phyloP scores from a whole-genome alignment of 495 filamentous ascomycete species.

The Aspergillus nanangensis region DNA sequence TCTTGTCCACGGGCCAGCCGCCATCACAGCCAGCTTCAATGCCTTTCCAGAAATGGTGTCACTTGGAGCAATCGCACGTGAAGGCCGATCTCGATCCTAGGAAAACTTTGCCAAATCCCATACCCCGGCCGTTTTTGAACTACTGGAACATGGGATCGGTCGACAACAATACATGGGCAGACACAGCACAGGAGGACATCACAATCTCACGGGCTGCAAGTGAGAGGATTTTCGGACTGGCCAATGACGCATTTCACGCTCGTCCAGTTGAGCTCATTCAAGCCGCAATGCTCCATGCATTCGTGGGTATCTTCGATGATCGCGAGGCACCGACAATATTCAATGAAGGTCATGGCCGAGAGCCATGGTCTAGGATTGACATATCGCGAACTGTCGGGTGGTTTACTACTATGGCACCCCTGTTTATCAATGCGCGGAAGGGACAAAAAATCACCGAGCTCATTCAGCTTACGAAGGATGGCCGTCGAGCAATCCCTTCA shows the following conservation, averaged over 20 bases:
- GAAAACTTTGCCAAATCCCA: too few relatives aligned
- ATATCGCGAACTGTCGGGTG: slow-evolving; percentile 42
- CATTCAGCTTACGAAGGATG: slow-evolving; percentile 13
- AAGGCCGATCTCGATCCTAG: too few relatives aligned
- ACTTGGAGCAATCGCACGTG: slow-evolving; percentile 24
- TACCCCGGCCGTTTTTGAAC: too few relatives aligned
- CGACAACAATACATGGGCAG: slow-evolving; percentile 24
- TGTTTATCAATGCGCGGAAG: not conserved
- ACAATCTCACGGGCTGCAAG: slow-evolving; percentile 29
- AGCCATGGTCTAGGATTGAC: slow-evolving; percentile 26
- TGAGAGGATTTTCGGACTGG: slow-evolving; percentile 18
- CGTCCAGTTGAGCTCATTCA: slow-evolving; percentile 32
- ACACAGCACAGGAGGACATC: slow-evolving; percentile 20
- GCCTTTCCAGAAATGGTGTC: slow-evolving; percentile 51
- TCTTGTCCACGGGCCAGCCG: slow-evolving; percentile 30
- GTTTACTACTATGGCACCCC: slow-evolving; percentile 40
- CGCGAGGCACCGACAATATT: not conserved
- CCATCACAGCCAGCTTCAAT: slow-evolving; percentile 30
- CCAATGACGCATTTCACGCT: slow-evolving; percentile 28
- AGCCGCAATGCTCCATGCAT: not conserved
- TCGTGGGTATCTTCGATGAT: not conserved
- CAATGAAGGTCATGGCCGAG: not conserved
- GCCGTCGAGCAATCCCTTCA: slow-evolving; percentile 9
- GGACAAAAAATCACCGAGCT: not conserved
- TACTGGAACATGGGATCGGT: slow-evolving; percentile 35